Percentiles rank a stretch among this genome's conserved stretches.
phyloP scores from a whole-genome alignment of 441 rosid species.

The Viola pubescens region DNA sequence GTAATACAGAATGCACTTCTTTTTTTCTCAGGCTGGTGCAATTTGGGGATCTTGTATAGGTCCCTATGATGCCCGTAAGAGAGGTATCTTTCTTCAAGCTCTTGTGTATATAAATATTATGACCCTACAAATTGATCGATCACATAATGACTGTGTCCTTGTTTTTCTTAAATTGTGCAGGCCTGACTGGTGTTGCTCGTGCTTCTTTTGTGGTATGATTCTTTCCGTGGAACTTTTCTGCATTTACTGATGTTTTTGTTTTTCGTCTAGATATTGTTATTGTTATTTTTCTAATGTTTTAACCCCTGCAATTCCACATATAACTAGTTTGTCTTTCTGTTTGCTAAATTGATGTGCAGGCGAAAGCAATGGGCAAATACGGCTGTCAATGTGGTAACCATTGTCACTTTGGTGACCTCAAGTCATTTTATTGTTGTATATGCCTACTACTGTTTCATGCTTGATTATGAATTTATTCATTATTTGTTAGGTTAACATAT shows the following conservation, averaged over 20 bases:
- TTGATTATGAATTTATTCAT: too few relatives aligned
- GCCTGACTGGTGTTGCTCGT: conserved; percentile 51
- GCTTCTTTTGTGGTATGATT: conserved; percentile 57
- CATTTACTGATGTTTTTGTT: neutral
- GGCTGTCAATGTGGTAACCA: conserved; percentile 66
- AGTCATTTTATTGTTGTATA: too few relatives aligned
- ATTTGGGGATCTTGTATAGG: conserved; percentile 62
- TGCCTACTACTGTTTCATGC: too few relatives aligned
- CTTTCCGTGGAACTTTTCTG: neutral
- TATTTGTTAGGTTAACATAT: too few relatives aligned
- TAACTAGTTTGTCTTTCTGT: neutral
- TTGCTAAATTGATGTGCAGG: conserved; percentile 32
- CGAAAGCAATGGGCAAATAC: conserved; percentile 44
- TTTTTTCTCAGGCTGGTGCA: conserved; percentile 55
- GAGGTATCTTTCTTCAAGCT: conserved; percentile 27
- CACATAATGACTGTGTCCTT: neutral
- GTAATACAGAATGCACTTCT: neutral
- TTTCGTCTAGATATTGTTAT: neutral
- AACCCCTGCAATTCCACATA: neutral
- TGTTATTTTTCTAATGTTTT: neutral
- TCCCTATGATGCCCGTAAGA: conserved; percentile 53
- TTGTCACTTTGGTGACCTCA: too few relatives aligned
- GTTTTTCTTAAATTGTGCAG: conserved; percentile 23
- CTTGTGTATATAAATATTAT: neutral
- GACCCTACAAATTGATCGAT: neutral